Base-by-base conservation (phyloP, 2,329 filamentous ascomycete species). In the Alternaria ventricosa region DNA sequence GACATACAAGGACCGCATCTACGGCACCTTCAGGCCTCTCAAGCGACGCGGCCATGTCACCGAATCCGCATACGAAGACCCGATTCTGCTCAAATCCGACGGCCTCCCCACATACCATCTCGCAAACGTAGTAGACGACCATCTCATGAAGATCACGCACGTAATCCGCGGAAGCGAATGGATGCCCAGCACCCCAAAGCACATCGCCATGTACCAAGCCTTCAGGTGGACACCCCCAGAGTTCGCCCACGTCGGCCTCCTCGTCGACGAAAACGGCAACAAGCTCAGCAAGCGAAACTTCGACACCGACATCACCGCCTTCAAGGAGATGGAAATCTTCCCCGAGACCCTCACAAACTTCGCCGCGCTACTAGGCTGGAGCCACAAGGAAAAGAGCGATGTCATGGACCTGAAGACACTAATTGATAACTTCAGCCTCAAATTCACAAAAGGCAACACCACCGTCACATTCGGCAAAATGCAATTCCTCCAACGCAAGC, bases 71-170 rank as follows among this genome's bases (percentile, higher is more conserved):
- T 90, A 85, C 67, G 93, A 96, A 69, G 94, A 98, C 74, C 95
- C 94, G 20, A 92, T 99, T 64, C 84, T 99, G 44, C 84, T 97
- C 64, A 99, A 99, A 80, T 90, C 90, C 1, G 96, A 99, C 77
- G 94, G 94, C 0, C 92, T 92, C 68, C 96, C 96, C 0, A 99
- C 96, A 0, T 99, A 99, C 75, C 96, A 99, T 79, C 90, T 99
- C 65, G 96, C 96, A 5, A 99, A 98, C 75, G 95, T 99, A 9
- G 90, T 99, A 5, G 96, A 99, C 75, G 96, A 99, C 75, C 93
- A 97, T 78, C 84, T 91, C 64, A 99, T 99, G 96, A 84, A 92
- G 63, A 96, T 99, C 70, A 97, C 94, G 0, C 95, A 98, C 79
- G 96, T 99, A 13, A 92, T 99, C 62, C 90, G 96, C 45, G 96